Base-by-base conservation (phyloP, 2,329 filamentous ascomycete species). In the Berkeleyomyces rouxiae region DNA sequence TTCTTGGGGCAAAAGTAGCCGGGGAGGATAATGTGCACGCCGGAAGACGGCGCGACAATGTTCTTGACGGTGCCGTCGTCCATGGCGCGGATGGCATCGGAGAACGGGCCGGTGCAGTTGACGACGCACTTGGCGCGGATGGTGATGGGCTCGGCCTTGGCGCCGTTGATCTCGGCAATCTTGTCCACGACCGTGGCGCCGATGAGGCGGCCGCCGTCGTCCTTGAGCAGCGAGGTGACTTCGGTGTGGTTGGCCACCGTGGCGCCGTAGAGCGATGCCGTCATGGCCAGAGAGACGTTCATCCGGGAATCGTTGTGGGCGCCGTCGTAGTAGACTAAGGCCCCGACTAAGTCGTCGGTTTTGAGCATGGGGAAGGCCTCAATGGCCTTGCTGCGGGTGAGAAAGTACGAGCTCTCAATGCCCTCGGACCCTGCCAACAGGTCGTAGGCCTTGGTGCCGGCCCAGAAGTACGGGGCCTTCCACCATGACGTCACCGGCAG, bases 231-330 rank as follows among this genome's bases (percentile, higher is more conserved):
- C 49, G 80, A 76, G 4, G 85, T 91, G 61, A 95, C 88, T 72
- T 93, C 87, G 69, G 90, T 76, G 73, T 95, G 87, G 73, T 92
- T 95, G 65, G 90, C 82, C 46, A 93, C 82, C 3, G 88, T 95
- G 62, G 84, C 83, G 40, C 89, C 89, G 71, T 93, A 95, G 51
- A 95, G 76, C n/a, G 89, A 88, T 63, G 89, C 88, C 16, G 90
- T 95, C 83, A 92, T 88, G 23, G 88, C 89, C 63, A 95, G 78
- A 7, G 88, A 91, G 37, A 93, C 86, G 70, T 95, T 95, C 89
- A 95, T 95, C 59, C 90, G 83, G 23, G 89, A 93, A 73, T 95
- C 90, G 70, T 95, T 95, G 75, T 95, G 90, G 39, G 88, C 88
- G 68, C 90, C 90, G 75, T 95, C 89, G 71, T 95, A 95, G 77